These are phyloP conservation scores for Penicillium silybi DNA, from an alignment of 495 filamentous ascomycete genomes.

Conservation along the genomic window DNA sequence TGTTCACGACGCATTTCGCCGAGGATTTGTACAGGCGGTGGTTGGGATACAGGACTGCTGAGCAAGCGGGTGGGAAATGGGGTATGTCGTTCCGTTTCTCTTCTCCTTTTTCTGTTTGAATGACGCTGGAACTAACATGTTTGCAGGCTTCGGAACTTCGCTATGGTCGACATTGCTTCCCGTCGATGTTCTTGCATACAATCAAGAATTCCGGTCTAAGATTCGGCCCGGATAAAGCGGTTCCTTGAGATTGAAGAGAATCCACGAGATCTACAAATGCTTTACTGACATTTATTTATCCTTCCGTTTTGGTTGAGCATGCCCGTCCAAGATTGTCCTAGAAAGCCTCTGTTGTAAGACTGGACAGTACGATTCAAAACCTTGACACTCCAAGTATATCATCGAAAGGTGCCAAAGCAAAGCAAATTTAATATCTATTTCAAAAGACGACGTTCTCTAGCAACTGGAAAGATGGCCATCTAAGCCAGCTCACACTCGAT, in stretches of 20 bases:
- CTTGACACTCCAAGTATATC: too few species aligned
- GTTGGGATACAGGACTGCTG: constrained; percentile 21
- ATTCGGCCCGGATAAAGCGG: constrained; percentile 16
- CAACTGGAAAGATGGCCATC: too few species aligned
- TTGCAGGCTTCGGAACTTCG: constrained; percentile 8
- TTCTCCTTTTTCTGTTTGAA: background rate
- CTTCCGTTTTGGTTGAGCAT: too few species aligned
- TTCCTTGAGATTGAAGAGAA: constrained; percentile 10
- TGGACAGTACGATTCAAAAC: too few species aligned
- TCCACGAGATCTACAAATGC: too few species aligned
- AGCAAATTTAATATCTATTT: background rate
- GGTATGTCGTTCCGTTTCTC: constrained; percentile 3
- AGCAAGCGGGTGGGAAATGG: constrained; percentile 20
- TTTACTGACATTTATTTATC: too few species aligned
- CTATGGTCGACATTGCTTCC: constrained; percentile 26
- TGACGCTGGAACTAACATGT: too few species aligned
- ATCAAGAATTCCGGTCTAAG: constrained; percentile 17
- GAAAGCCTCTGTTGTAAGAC: too few species aligned
- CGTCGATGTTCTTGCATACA: constrained; percentile 25
- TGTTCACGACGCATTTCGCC: constrained; percentile 26
- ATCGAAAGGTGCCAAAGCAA: too few species aligned
- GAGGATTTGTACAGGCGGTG: constrained; percentile 25
- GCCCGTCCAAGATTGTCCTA: too few species aligned
- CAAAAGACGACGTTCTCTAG: too few species aligned
- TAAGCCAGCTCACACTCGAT: background rate